Conservation (phyloP, 495 filamentous ascomycete species). For the Penicillium fimorum region DNA sequence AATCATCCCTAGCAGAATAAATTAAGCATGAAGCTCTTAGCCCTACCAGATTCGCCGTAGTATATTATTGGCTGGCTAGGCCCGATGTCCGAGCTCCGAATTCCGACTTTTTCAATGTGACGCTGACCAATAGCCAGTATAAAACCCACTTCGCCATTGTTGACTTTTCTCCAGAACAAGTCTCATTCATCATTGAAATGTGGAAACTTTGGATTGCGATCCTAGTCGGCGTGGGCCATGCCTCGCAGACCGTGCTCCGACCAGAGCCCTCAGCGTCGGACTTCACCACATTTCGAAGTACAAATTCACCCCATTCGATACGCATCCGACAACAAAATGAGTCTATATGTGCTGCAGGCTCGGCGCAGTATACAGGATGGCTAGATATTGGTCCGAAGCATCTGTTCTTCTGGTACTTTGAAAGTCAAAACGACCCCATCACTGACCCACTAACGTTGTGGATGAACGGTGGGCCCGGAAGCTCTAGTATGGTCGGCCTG, state of each 20-base stretch:
- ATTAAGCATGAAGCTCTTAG: too few species aligned
- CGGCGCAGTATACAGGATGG: slow-evolving; percentile 43
- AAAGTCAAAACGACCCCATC: slow-evolving; percentile 51
- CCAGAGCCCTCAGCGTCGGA: slow-evolving; percentile 1
- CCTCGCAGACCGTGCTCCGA: slow-evolving; percentile 14
- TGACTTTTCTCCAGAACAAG: background rate
- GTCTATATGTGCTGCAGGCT: slow-evolving; percentile 36
- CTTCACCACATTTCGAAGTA: slow-evolving; percentile 23
- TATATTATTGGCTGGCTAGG: background rate
- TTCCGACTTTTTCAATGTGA: background rate
- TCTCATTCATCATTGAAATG: background rate
- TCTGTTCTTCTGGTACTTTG: slow-evolving; percentile 64
- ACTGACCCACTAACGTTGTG: slow-evolving; percentile 55
- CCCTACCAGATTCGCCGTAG: too few species aligned
- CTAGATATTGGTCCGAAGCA: slow-evolving; percentile 38
- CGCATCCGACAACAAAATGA: slow-evolving; percentile 42
- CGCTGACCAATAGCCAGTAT: background rate
- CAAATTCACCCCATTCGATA: slow-evolving; percentile 32
- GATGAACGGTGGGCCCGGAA: slow-evolving; percentile 55
- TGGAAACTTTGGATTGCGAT: slow-evolving; percentile 2
- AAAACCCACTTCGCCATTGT: background rate
- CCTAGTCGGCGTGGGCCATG: slow-evolving; percentile 9
- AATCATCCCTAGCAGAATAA: too few species aligned
- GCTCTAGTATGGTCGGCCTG: slow-evolving; percentile 39
- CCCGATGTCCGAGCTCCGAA: background rate